Evolutionary conservation across 2,329 filamentous ascomycete species (phyloP), one percentile per base, ranked within the genome.

Genomic region (Diaporthe capsici): DNA sequence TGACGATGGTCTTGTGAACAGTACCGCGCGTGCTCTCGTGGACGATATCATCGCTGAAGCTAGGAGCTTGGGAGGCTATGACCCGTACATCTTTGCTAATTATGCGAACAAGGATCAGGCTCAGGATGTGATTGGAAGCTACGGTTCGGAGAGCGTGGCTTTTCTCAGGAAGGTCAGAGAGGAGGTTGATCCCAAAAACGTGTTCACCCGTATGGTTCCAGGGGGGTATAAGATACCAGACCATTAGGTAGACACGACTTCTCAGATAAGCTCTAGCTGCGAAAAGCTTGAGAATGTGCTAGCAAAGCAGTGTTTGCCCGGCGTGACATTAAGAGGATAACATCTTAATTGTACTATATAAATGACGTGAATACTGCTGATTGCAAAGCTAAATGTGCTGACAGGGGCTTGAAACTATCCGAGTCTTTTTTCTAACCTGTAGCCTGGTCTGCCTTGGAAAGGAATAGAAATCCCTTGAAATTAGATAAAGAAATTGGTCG

Each of bases 51-150:
- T 71, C 15, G 34, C 61, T n/a, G 68, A 22, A 1, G 70, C 74
- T 6, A 51, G 31, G 13, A 17, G 20, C 1, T 28, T 76, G 34
- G 71, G 77, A 5, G 65, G 53, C 1, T 65, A 57, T 20, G 76
- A 77, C 22, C 39, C 63, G 1, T 77, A 67, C 31, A 25, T 73
- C 20, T 76, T 74, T 47, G 61, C 74, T 1, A 77, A 76, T n/a
- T 77, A 76, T 47, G 76, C 76, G 20, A 25, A 51, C n/a, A 51
- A 25, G 22, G 76, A 37, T 8, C 31, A 60, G 10, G 72, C 55
- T 63, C 76, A 77, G 44, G 55, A 76, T 4, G 71, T 72, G 1
- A 72, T 76, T 39, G 65, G 44, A 1, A 75, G 71, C 51, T 76
- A 77, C 39, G 76, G 76, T 8, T 12, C 60, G 2, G 39, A 13